Evolutionary conservation across 1,139 yeast genomes (phyloP), one percentile per base, ranked within the genome.

Genomic region (Candida freyschussii): DNA sequence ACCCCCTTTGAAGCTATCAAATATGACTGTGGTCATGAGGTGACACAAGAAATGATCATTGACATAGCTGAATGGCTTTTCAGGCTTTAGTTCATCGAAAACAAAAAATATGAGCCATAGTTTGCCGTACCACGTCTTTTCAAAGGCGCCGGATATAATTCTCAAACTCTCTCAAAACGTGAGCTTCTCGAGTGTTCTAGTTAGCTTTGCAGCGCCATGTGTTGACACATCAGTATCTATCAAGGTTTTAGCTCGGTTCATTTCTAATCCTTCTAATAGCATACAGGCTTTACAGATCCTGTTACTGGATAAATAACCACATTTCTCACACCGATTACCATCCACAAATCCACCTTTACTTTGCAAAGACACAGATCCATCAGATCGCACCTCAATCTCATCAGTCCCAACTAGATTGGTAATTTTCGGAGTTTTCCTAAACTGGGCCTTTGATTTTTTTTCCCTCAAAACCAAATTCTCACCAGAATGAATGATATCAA

Each of bases 401-500:
- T 51, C 48, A 60, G 56, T 26, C 3, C 40, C 37, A 2, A 44
- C 36, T 14, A 43, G 46, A 7, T 41, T 39, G 10, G 21, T 39
- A 18, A 20, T 26, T 28, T 24, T 16, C 24, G 39, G 37, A 24
- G 44, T 43, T 37, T 55, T 59, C 36, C 49, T 48, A 31, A 45
- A 50, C 35, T 49, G 48, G 24, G 37, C 37, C 36, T 43, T 42
- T 22, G 41, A 26, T 30, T 52, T 73, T 54, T 73, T 78, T 39
- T 75, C 74, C 43, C 73, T 74, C 34, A 87, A 61, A 23, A 72
- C 78, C 48, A 91, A 75, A 46, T 79, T 82, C 57, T 93, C 98
- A 24, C 99, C 98, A 47, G 95, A 83, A 48, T 84, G 81, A 26
- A 93, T 93, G 36, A 91, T 85, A 60, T 93, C 98, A 59, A 91